Conservation (phyloP, 495 filamentous ascomycete genomes). For the Aspergillus incahuasiensis region DNA sequence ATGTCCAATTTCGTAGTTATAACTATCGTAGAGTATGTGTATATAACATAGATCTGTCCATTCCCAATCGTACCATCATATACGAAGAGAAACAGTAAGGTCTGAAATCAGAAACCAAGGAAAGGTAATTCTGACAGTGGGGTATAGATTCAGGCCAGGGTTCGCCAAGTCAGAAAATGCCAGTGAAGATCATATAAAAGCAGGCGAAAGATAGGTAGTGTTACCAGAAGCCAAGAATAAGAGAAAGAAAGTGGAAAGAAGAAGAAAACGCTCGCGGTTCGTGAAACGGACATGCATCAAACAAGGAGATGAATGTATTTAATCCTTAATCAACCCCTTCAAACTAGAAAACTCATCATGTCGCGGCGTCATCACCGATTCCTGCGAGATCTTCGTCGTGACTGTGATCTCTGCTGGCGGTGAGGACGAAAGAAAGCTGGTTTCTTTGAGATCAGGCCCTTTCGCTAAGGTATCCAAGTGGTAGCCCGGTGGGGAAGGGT, state of each 20-base stretch:
- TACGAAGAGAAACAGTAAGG: background rate
- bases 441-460: slow-evolving; percentile 1
- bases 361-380: slow-evolving; percentile 15
- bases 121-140: background rate
- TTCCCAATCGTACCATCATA: background rate
- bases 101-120: background rate
- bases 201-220: background rate
- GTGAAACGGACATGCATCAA: background rate
- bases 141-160: background rate
- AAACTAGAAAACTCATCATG: slow-evolving; percentile 25
- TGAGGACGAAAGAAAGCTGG: slow-evolving; percentile 3
- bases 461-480: slow-evolving; percentile 16
- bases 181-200: background rate
- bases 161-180: background rate
- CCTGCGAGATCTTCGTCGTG: slow-evolving; percentile 29
- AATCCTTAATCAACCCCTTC: slow-evolving; percentile 23
- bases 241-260: background rate
- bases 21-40: background rate
- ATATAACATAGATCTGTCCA: background rate
- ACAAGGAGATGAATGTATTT: background rate
- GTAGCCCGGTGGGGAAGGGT: slow-evolving; percentile 15
- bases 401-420: slow-evolving; percentile 23
- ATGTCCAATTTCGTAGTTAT: background rate
- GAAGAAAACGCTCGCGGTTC: background rate
- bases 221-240: background rate